Evolutionary conservation across 2,329 filamentous ascomycete species (phyloP), one percentile per base, ranked within the genome.

Genomic region (Helminthosporium solani): DNA sequence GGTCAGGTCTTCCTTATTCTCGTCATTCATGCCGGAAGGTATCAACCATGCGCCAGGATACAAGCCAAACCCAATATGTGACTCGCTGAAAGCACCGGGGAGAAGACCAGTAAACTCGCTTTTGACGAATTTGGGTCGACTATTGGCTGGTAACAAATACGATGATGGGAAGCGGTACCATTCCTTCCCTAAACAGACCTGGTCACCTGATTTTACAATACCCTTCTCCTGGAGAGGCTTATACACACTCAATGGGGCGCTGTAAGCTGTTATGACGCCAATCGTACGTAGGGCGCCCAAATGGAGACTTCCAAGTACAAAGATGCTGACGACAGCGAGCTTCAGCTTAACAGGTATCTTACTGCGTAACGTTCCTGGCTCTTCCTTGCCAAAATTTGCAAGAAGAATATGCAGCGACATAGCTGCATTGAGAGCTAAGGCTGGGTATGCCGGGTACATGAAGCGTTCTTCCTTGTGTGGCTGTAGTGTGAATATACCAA

Each of bases 391-490:
- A 38, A 96, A 73, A 30, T 86, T 85, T 11, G 84, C 78, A 14
- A 97, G 78, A 1, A 95, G 63, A 47, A 95, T 86, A 67, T 97
- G 90, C 28, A 95, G 75, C 3, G 88, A 82, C 42, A 96, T 80
- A 7, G 92, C 88, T 2, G 91, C 91, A 61, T 96, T 96, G 28
- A 99, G 77, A 0, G 88, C 87, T 30, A 99, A 77, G 53, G 92
- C 90, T 1, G 94, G 94, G 62, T 99, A 99, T 2, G 84, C 88
- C 0, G 94, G 94, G 63, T 96, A 99, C 91, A 99, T 97, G 75
- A 99, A 99, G 6, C 94, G 81, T 72, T 99, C 94, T 68, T 99
- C 94, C 64, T 99, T 99, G 73, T 99, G 94, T 14, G 94, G 89
- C 66, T 99, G 94, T 7, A 87, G 67, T 0, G 88, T 92, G 73